Percentiles rank a stretch among this genome's conserved stretches.
phyloP scores from a whole-genome alignment of 176 grass and related monocot species.

The Pontederia crassipes region DNA sequence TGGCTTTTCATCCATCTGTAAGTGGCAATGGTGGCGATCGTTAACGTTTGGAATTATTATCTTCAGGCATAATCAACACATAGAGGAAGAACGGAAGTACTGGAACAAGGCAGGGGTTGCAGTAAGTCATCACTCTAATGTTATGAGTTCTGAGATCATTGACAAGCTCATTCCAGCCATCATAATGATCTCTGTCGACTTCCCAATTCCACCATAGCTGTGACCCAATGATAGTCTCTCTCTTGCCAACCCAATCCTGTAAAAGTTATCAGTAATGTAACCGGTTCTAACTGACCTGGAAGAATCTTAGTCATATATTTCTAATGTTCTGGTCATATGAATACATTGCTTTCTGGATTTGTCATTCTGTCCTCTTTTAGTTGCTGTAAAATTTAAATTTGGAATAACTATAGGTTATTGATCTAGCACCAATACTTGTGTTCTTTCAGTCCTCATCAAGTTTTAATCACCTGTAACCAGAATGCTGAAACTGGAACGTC shows the following conservation, averaged over 20 bases:
- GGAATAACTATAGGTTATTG: too few relatives aligned
- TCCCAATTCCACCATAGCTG: constrained; percentile 99
- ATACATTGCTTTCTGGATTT: too few relatives aligned
- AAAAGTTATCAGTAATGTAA: background rate
- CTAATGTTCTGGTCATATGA: too few relatives aligned
- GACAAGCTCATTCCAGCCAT: constrained; percentile 56
- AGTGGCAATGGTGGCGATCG: background rate
- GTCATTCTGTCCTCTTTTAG: too few relatives aligned
- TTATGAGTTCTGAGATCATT: constrained; percentile 36
- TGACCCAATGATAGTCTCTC: constrained; percentile 76
- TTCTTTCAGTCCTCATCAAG: too few relatives aligned
- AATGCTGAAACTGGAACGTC: constrained; percentile 73
- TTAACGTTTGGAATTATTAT: too few relatives aligned
- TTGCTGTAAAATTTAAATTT: too few relatives aligned
- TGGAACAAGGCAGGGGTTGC: constrained; percentile 81
- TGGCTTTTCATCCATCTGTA: constrained; percentile 47
- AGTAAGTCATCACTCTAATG: constrained; percentile 70
- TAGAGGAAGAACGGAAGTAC: constrained; percentile 16
- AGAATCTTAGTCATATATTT: too few relatives aligned
- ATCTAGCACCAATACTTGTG: too few relatives aligned
- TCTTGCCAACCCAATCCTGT: constrained; percentile 95
- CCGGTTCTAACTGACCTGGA: too few relatives aligned
- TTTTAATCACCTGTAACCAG: constrained; percentile 69
- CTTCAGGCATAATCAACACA: too few relatives aligned
- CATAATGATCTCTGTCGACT: constrained; percentile 45